Percentiles rank a stretch among this genome's conserved stretches.
phyloP scores from a whole-genome alignment of 768 basidiomycete genomes.

The Boletus eberwhitei region DNA sequence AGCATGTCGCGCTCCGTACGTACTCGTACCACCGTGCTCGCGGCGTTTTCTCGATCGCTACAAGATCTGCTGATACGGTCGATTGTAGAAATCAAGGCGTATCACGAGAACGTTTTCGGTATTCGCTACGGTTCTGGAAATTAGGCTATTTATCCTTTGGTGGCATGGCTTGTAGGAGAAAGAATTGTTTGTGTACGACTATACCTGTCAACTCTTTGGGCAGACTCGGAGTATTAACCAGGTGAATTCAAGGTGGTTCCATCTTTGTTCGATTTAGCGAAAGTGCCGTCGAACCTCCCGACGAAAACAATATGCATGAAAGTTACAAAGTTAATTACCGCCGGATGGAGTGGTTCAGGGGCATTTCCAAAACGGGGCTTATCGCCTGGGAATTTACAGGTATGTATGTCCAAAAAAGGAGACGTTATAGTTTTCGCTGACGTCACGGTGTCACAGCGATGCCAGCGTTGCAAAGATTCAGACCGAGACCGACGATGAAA shows the following conservation, averaged over 20 bases:
- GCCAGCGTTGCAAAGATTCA: not conserved
- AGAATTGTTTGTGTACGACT: not conserved
- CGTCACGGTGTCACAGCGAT: conserved; percentile 19
- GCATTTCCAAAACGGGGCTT: not conserved
- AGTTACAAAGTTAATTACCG: no score
- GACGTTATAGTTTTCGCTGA: conserved; percentile 6
- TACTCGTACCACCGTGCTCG: conserved; percentile 8
- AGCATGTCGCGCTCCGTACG: conserved; percentile 62
- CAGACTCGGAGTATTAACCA: not conserved
- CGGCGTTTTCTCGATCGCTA: not conserved
- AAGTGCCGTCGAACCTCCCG: not conserved
- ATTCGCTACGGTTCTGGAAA: conserved; percentile 12
- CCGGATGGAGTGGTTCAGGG: not conserved
- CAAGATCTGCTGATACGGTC: not conserved
- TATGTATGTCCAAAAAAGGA: conserved; percentile 1
- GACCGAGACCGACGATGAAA: conserved; percentile 8
- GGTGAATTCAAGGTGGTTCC: not conserved
- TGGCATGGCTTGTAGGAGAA: not conserved
- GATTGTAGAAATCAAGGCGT: conserved; percentile 63
- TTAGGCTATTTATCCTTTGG: not conserved
- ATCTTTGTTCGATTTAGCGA: not conserved
- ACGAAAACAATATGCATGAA: not conserved
- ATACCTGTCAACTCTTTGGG: not conserved
- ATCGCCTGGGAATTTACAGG: not conserved
- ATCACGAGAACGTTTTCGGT: conserved; percentile 46